A percentile compares a stretch with the other conserved stretches of the same genome.
phyloP scores from a whole-genome alignment of 345 rosid genomes.

The Hypericum androsaemum region DNA sequence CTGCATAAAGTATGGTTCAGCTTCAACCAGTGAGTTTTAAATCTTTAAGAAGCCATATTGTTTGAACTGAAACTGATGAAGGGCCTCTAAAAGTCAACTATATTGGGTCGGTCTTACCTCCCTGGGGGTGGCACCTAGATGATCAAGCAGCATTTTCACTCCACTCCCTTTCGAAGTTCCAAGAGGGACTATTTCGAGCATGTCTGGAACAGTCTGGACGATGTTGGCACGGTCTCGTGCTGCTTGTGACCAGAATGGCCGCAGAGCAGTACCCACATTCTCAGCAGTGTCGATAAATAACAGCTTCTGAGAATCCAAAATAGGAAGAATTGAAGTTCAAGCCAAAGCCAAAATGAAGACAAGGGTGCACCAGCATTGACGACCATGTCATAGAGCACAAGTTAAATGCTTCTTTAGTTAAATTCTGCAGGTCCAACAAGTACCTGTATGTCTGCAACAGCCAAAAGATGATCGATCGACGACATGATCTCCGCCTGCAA shows the following conservation, averaged over 20 bases:
- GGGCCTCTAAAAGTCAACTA: no score
- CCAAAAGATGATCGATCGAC: conserved; percentile 59
- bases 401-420: no score
- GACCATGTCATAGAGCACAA: no score
- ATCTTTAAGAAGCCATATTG: neutral
- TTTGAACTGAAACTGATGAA: neutral
- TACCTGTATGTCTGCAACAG: conserved; percentile 81
- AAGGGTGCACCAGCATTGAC: no score
- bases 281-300: conserved; percentile 64
- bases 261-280: conserved; percentile 47
- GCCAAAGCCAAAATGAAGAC: no score
- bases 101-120: conserved; percentile 42
- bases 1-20: conserved; percentile 33
- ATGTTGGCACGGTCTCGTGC: conserved; percentile 49
- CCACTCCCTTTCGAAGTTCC: conserved; percentile 87
- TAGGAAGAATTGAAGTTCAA: neutral
- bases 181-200: conserved; percentile 80
- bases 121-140: conserved; percentile 52
- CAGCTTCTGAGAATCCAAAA: conserved; percentile 51
- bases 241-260: conserved; percentile 86
- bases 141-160: conserved; percentile 62
- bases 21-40: neutral
- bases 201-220: conserved; percentile 69
- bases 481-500: conserved; percentile 84
- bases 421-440: no score